phyloP scores from a whole-genome alignment of 306 rosid species.

The Prunus davidiana region DNA sequence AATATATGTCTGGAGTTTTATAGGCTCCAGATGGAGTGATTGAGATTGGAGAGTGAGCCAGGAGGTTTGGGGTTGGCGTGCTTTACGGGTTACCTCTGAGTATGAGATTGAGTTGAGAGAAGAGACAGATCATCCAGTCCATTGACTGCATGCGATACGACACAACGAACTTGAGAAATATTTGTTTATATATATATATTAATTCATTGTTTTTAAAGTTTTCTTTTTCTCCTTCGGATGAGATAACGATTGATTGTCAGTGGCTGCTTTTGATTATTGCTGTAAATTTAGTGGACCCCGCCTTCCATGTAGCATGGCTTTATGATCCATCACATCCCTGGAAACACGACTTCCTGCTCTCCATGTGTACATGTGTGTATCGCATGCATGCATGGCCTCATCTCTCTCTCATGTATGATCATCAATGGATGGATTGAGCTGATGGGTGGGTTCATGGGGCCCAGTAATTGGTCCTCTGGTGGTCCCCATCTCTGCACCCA shows the following conservation, averaged over 20 bases:
- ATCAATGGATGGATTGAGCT: background rate
- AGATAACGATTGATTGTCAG: no score
- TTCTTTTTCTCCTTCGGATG: no score
- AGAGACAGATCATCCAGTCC: background rate
- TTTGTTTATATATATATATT: background rate
- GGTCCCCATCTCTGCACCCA: background rate
- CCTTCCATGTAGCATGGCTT: background rate
- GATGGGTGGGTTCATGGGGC: background rate
- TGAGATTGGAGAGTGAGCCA: background rate
- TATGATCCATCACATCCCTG: conserved; percentile 34
- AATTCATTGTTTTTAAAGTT: background rate
- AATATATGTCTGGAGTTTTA: no score
- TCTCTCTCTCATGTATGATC: background rate
- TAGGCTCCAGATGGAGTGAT: background rate
- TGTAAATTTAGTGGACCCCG: conserved; percentile 11
- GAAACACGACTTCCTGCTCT: conserved; percentile 24
- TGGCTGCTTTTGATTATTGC: background rate
- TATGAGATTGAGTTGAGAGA: background rate
- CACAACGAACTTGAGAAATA: conserved; percentile 16
- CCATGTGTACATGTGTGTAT: background rate
- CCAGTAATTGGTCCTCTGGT: background rate
- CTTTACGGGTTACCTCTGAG: background rate
- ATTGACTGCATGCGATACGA: conserved; percentile 27
- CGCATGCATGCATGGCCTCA: background rate
- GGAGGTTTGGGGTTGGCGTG: background rate